Base-by-base conservation (phyloP, 805 yeast genomes). In the Suhomyces pyralidae region DNA sequence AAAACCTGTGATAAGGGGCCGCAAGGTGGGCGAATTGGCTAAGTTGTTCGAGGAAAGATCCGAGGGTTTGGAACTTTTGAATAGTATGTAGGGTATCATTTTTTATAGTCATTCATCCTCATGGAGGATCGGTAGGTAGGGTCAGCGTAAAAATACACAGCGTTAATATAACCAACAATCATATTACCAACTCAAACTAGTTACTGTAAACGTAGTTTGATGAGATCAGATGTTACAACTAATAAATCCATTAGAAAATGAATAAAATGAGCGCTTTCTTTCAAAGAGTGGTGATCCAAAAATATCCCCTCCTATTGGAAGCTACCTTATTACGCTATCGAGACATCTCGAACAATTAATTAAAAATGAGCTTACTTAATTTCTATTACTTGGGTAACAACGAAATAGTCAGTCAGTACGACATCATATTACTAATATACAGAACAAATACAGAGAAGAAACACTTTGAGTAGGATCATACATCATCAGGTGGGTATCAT, bases 1-100 rank as follows among this genome's bases (percentile, higher is more conserved):
- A 46, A 67, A 66, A 51, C 79, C 78, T 5, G 81, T 81, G 6
- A 73, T 80, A 10, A 63, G 84, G 15, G 84, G 83, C 10, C 73
- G 80, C 49, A 82, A 81, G 65, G 90, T 85, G 1, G 81, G 83
- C 10, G 84, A 81, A 60, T 69, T 85, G 53, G 86, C 90, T 1
- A 79, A 77, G 53, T 65, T 85, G 40, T 85, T 81, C 57, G 91
- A 85, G 61, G 88, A 85, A 61, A 70, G 86, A 57, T 63, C 71
- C 3, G 68, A 73, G 51, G 80, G 77, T 1, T 59, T 73, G 47
- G 76, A 73, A 51, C 58, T 75, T 22, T 57, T 71, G 38, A 61
- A 56, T 45, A 60, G 62, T 20, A 59, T 70, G 63, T 65, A 58
- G 52, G 19, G 42, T 28, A 12, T 28, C 24, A 17, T 17, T 38